Base-by-base conservation (phyloP, 2,329 filamentous ascomycete genomes). In the Colletotrichum caudatum region DNA sequence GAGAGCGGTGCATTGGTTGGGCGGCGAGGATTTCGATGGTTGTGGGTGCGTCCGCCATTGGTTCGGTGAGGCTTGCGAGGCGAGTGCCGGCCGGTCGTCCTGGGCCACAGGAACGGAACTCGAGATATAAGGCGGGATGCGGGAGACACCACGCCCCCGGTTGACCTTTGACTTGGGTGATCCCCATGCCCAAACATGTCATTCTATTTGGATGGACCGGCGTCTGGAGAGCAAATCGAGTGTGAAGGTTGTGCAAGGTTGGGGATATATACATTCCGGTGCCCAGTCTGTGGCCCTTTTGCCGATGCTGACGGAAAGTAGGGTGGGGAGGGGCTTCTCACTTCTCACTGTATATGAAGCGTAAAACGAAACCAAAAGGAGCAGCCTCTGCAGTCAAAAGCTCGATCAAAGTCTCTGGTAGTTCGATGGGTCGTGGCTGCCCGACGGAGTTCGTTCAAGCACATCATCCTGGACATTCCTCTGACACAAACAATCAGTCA, bases 321-420 rank as follows among this genome's bases (percentile, higher is more conserved):
- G 48, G 66, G 56, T 66, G 63, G 63, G 53, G 56, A 62, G 35
- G n/a, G 16, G 33, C 18, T 9, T 11, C 18, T 39, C 26, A 58
- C 39, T 63, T 62, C 58, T 50, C 64, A 29, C n/a, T n/a, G n/a
- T n/a, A n/a, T n/a, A 53, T 58, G 23, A 50, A 63, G 5, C 51
- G 59, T 63, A 33, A 33, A 48, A 57, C 35, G 64, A 68, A 58
- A 29, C 51, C 67, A 26, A 60, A 61, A 66, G 26, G 39, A 70
- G 67, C 29, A 35, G 23, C 56, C 62, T 63, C 63, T 70, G 67
- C 67, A 66, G 37, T 35, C 8, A 44, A 35, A 53, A 57, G 57
- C 54, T 12, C 11, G 29, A 2, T 2, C 20, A 48, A 48, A 41
- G 3, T 39, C 35, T 26, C 23, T 29, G 8, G 4, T 16, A 29